A percentile compares a stretch with the other conserved stretches of the same genome.
Evolutionary conservation across 371 early-diverging fungal species (phyloP).

Genomic region (Fennellomyces sp.): DNA sequence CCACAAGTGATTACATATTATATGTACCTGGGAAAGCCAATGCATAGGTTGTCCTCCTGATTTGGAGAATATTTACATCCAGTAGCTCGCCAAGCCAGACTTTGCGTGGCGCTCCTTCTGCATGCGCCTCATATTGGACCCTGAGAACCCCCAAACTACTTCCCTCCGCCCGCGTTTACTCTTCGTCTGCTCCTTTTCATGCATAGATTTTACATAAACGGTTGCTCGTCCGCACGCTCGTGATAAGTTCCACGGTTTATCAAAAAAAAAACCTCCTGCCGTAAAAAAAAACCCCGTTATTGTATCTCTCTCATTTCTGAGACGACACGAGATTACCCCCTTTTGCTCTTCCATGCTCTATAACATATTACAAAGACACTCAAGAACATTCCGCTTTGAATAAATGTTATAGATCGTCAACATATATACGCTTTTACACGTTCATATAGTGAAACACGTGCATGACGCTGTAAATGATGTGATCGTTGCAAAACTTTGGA

Average conservation of each 20-base stretch:
- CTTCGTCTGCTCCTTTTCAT: not conserved
- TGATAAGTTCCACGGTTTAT: not conserved
- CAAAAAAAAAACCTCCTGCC: not conserved
- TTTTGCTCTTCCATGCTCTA: not conserved
- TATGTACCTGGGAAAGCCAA: too few relatives aligned
- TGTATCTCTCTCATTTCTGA: not conserved
- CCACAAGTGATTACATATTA: too few relatives aligned
- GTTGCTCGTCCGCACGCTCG: not conserved
- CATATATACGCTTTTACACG: too few relatives aligned
- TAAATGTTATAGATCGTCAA: too few relatives aligned
- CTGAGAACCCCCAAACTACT: not conserved
- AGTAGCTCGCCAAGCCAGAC: not conserved
- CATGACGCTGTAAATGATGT: not conserved
- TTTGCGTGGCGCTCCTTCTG: not conserved
- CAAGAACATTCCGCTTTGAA: too few relatives aligned
- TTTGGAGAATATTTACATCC: not conserved
- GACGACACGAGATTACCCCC: constrained; percentile 2
- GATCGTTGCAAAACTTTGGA: not conserved
- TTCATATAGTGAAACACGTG: too few relatives aligned
- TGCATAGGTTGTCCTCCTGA: too few relatives aligned
- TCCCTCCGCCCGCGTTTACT: not conserved
- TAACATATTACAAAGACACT: not conserved
- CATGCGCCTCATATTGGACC: not conserved
- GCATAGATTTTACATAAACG: not conserved
- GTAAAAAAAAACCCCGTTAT: too few relatives aligned